These are phyloP conservation scores for Williopsis jadinii DNA, from an alignment of 1,139 yeast species.

Conservation along the genomic window DNA sequence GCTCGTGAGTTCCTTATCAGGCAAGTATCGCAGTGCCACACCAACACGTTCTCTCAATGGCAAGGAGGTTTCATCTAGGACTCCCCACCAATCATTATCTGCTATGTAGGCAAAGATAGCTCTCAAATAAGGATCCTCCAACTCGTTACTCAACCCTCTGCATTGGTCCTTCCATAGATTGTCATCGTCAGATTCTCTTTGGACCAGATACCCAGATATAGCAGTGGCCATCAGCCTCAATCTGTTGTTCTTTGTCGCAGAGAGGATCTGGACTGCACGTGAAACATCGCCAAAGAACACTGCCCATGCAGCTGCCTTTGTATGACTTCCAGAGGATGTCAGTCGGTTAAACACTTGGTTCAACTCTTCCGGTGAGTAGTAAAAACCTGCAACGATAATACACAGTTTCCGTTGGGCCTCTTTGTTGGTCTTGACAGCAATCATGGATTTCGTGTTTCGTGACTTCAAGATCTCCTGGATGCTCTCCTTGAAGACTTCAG, in stretches of 20 bases:
- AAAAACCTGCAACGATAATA: constrained; percentile 88
- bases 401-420: constrained; percentile 68
- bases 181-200: constrained; percentile 51
- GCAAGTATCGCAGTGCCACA: constrained; percentile 77
- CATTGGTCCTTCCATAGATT: constrained; percentile 94
- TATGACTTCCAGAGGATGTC: constrained; percentile 54
- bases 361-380: constrained; percentile 67
- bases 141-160: constrained; percentile 75
- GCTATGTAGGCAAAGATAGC: constrained; percentile 93
- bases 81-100: constrained; percentile 96
- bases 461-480: constrained; percentile 16
- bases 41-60: constrained; percentile 87
- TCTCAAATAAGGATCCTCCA: constrained; percentile 82
- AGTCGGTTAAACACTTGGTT: constrained; percentile 60
- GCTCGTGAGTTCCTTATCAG: constrained; percentile 66
- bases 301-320: constrained; percentile 98
- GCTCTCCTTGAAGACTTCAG: constrained; percentile 16
- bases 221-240: constrained; percentile 85
- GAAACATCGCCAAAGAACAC: constrained; percentile 87
- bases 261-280: constrained; percentile 68
- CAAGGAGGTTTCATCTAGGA: constrained; percentile 79
- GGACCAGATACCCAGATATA: constrained; percentile 85
- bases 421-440: constrained; percentile 37
- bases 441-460: constrained; percentile 17
- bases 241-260: constrained; percentile 36